These are phyloP conservation scores for Phytopythium ostracodes DNA, from an alignment of 352 stramenopile genomes.

Conservation along the genomic window DNA sequence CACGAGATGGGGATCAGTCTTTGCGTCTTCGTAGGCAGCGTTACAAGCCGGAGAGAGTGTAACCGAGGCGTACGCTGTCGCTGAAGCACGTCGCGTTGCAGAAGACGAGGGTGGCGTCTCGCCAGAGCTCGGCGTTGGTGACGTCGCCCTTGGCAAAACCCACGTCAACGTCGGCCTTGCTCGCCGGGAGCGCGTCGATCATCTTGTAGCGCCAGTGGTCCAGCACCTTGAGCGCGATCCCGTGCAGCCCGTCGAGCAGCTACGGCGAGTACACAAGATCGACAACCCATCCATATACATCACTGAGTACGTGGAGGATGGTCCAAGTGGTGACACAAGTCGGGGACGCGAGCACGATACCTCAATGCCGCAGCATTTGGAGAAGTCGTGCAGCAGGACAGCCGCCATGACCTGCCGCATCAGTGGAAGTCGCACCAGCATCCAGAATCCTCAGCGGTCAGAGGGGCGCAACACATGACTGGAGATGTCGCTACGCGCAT, in stretches of 20 bases:
- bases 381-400: constrained; percentile 58
- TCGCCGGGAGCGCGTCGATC: constrained; percentile 39
- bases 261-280: no score
- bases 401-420: constrained; percentile 48
- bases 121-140: constrained; percentile 42
- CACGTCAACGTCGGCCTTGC: constrained; percentile 52
- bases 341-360: constrained; percentile 3
- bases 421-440: no score
- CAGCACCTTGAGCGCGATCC: constrained; percentile 53
- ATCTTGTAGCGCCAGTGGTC: constrained; percentile 69
- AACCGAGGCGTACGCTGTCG: constrained; percentile 35
- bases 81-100: constrained; percentile 74
- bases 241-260: constrained; percentile 54
- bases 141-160: constrained; percentile 50
- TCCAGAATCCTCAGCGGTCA: no score
- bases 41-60: not conserved
- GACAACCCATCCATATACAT: no score
- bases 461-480: not conserved
- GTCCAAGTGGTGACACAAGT: no score
- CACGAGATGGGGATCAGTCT: not conserved
- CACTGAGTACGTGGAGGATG: no score
- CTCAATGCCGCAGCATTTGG: constrained; percentile 63
- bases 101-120: constrained; percentile 54
- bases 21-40: not conserved
- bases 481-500: not conserved